A percentile compares a stretch with the other conserved stretches of the same genome.
These are phyloP conservation scores for Larix kaempferi DNA, from an alignment of 75 land plant species.

Conservation along the genomic window DNA sequence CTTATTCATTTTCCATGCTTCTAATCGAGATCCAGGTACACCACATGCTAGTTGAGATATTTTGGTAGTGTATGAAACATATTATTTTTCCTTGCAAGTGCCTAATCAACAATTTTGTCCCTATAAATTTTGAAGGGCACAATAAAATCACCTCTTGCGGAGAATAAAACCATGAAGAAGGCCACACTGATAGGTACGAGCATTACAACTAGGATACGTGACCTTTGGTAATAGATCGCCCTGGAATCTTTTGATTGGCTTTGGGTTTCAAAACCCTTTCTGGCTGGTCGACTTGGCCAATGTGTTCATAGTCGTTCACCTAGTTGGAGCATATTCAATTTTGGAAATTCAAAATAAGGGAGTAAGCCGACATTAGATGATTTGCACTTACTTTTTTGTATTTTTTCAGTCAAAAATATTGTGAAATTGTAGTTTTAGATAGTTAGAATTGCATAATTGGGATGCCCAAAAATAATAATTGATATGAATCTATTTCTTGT, in stretches of 20 bases:
- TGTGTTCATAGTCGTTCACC: slow-evolving; percentile 63
- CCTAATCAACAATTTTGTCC: no score
- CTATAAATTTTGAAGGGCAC: slow-evolving; percentile 47
- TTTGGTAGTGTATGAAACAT: no score
- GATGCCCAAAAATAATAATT: no score
- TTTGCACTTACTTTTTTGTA: background rate
- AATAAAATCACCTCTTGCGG: slow-evolving; percentile 56
- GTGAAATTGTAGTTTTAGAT: no score
- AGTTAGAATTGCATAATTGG: no score
- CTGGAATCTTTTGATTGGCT: slow-evolving; percentile 68
- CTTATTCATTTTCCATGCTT: no score
- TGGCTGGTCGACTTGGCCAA: slow-evolving; percentile 84
- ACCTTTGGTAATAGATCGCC: slow-evolving; percentile 73
- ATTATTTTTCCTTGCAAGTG: no score
- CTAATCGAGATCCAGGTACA: slow-evolving; percentile 23
- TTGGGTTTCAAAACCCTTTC: no score
- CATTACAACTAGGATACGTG: slow-evolving; percentile 70
- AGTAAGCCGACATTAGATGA: no score
- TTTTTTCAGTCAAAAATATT: no score
- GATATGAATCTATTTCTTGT: no score
- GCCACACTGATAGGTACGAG: slow-evolving; percentile 40
- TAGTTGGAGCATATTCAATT: slow-evolving; percentile 47
- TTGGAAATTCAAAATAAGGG: background rate
- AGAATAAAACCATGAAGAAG: slow-evolving; percentile 79
- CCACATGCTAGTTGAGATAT: no score